phyloP scores from a whole-genome alignment of 345 rosid genomes.

The Boechera stricta region DNA sequence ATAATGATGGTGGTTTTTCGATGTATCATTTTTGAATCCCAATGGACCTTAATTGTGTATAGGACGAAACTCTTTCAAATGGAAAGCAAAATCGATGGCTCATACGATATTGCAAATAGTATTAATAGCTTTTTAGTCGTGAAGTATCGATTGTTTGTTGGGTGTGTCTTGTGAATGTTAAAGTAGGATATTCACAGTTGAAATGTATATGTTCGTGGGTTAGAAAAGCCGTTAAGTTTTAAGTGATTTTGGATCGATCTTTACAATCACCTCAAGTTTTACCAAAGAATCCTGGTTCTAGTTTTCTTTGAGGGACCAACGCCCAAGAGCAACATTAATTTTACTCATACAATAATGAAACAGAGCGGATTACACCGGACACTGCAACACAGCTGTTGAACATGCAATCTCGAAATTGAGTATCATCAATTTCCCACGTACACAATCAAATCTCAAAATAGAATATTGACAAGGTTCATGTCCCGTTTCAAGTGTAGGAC shows the following conservation, averaged over 20 bases:
- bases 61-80: neutral
- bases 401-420: neutral
- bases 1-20: neutral
- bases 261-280: too few species aligned
- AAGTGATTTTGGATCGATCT: too few species aligned
- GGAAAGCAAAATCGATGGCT: neutral
- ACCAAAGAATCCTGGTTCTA: too few species aligned
- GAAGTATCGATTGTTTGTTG: too few species aligned
- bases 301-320: too few species aligned
- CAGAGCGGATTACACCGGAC: neutral
- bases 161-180: too few species aligned
- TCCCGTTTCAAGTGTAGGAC: neutral
- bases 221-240: too few species aligned
- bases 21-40: neutral
- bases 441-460: neutral
- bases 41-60: neutral
- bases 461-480: neutral
- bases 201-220: too few species aligned
- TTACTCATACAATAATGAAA: neutral
- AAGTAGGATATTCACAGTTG: too few species aligned
- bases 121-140: too few species aligned
- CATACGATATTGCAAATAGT: too few species aligned
- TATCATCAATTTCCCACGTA: neutral
- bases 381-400: neutral
- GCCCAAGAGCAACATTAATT: neutral